Evolutionary conservation across 306 rosid genomes (phyloP).

Genomic region (Dryas drummondii): DNA sequence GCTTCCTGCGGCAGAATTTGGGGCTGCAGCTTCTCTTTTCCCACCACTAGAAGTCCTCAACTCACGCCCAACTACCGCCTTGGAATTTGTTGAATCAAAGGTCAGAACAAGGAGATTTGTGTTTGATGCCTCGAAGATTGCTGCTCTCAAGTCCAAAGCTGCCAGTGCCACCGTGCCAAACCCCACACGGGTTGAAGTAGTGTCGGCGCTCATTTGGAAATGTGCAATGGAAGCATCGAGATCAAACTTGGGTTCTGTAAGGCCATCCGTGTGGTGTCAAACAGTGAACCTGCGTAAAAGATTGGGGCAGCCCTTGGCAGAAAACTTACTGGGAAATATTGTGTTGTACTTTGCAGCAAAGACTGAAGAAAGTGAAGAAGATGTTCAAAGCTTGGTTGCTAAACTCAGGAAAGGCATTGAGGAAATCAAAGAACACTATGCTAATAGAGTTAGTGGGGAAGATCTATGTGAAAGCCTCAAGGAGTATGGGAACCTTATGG

Average conservation of each 20-base stretch:
- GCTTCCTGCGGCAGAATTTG: neutral
- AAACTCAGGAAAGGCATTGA: neutral
- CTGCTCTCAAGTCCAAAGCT: no score
- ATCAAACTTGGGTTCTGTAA: constrained; percentile 12
- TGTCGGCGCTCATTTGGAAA: neutral
- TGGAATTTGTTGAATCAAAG: no score
- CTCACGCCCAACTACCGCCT: no score
- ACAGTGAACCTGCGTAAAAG: constrained; percentile 31
- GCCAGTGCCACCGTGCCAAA: no score
- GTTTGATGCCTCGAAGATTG: no score
- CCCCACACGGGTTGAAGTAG: no score
- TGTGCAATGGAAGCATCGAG: constrained; percentile 20
- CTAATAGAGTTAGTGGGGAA: neutral
- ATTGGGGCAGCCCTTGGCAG: constrained; percentile 22
- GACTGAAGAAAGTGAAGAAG: constrained; percentile 10
- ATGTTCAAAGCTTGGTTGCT: neutral
- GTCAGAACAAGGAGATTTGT: no score
- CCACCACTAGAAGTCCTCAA: neutral
- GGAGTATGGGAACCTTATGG: neutral
- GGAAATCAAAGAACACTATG: neutral
- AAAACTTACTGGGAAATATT: constrained; percentile 42
- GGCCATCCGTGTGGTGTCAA: constrained; percentile 31
- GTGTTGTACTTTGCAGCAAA: constrained; percentile 22
- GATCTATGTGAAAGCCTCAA: neutral
- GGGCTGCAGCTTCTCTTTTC: neutral